Evolutionary conservation across 208 protist species (phyloP), one percentile per base, ranked within the genome.

Genomic region (Perkinsela sp.): DNA sequence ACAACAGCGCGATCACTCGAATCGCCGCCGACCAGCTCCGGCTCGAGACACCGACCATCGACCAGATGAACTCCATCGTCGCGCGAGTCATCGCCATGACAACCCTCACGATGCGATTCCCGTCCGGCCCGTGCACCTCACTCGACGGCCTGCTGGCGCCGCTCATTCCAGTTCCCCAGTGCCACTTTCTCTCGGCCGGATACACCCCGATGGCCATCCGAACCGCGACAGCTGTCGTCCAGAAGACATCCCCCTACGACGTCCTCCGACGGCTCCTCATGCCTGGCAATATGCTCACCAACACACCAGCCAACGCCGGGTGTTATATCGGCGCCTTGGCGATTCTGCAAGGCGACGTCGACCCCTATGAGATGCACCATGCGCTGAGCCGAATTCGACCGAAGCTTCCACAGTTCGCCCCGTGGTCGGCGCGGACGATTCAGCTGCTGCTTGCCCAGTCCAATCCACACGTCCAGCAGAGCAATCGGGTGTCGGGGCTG

Each of bases 201-300:
- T 99, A 98, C 78, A 99, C 97, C 1, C 96, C 96, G 22, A 86
- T 97, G 0, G 90, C 91, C 6, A 74, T 97, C 15, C 81, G 92
- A 69, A 84, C 79, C 48, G 82, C 79, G 16, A 85, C 89, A 68
- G 76, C 84, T 29, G 84, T 76, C 0, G 89, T 99, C 30, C 85
- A 93, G 68, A 99, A 98, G 76, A 99, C 97, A n/a, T 95, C 91
- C 0, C 96, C 99, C 30, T 83, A 98, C 66, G 96, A 99, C 74
- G 96, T 99, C 1, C 99, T 99, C 96, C 88, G 95, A 30, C 81
- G 97, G 29, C 80, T 99, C 28, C 81, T 99, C 28, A 92, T 99
- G 83, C 92, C 95, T 29, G 97, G 98, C 75, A 98, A 99, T 75
- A 95, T 96, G 76, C 96, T 98, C 90, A 90, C 96, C 67, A 90